Base-by-base conservation (phyloP, 371 early-diverging fungal genomes). In the Lichtheimia ramosa region DNA sequence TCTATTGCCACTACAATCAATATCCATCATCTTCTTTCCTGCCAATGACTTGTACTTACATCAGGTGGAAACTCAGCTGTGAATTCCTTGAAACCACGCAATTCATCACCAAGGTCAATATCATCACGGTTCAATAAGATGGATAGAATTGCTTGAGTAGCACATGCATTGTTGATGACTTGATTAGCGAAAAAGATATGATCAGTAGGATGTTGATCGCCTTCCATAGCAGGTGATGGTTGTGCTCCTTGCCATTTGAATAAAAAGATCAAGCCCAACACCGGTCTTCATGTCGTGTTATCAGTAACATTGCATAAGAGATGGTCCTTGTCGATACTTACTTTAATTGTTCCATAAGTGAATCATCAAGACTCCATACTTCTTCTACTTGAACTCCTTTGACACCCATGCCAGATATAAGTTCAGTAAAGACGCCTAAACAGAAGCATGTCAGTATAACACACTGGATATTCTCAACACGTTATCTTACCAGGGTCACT, bases 111-210 rank as follows among this genome's bases (percentile, higher is more conserved):
- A 46, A 95, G 73, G 7, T 91, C 89, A 16, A 96, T 71, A 48
- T 77, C 77, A 12, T 78, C 67, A 34, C 82, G 77, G 68, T 96
- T 96, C 28, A 96, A 68, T 46, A 94, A 69, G 48, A 96, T 87
- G 10, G 92, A 89, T 20, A 96, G 70, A 59, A 96, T 93, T 3
- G 97, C 97, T 72, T 95, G 96, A 0, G 97, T 96, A 13, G 96
- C 95, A 64, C 97, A 96, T 3, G 97, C 96, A 71, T 96, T 96
- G 28, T 89, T 79, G 50, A 72, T 69, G 59, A 83, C 87, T 71
- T 90, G 89, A 42, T 88, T 81, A 15, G 90, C 89, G 74, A 94
- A 94, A 60, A 92, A 93, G 39, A 95, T 83, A 28, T 80, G 68
- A 16, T 62, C 62, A 3, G 56, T 61, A 13, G 65, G 51, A 5